Evolutionary conservation across 1,284 basidiomycete genomes (phyloP), one percentile per base, ranked within the genome.

Genomic region (Rhodofomes roseus): DNA sequence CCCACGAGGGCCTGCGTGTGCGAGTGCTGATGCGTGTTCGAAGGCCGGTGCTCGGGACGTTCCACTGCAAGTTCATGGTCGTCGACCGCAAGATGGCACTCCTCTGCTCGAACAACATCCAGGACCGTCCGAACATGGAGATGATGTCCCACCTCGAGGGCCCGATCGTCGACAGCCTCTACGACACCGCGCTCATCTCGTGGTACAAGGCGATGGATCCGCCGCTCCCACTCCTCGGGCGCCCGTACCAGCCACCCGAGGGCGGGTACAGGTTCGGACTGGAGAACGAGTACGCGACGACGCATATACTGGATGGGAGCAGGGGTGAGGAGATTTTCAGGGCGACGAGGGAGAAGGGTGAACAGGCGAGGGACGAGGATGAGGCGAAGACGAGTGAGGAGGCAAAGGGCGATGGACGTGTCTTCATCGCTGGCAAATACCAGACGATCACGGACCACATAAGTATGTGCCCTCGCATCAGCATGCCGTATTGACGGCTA

Each of bases 21-120:
- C 31, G 39, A 29, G n/a, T 62, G 36, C 16, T 7, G 48, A 29
- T 14, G 16, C 14, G 20, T 31, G 55, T 18, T 18, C 54, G 55
- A 57, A 64, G 81, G 25, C 85, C 86, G 1, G 63, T 86, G 20
- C 74, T 89, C 53, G 89, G 89, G 34, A 92, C 89, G 0, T 93
- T 92, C 73, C 91, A 93, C 66, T 84, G 86, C 48, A 92, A 93
- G 70, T 90, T 89, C 63, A 77, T 91, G 69, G 77, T 92, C 57
- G 84, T 92, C 9, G 90, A 93, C 68, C 80, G 90, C 18, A 86
- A 83, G 64, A 78, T 91, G 31, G 90, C 86, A 0, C 74, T 91
- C 58, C 74, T 93, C 64, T 89, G 89, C 72, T 84, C 81, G 59
- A 90, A 90, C 73, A 92, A 92, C 63, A 89, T 92, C 55, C 90